Evolutionary conservation across 1,284 basidiomycete species (phyloP).

Genomic region (Austroboletus niveus): DNA sequence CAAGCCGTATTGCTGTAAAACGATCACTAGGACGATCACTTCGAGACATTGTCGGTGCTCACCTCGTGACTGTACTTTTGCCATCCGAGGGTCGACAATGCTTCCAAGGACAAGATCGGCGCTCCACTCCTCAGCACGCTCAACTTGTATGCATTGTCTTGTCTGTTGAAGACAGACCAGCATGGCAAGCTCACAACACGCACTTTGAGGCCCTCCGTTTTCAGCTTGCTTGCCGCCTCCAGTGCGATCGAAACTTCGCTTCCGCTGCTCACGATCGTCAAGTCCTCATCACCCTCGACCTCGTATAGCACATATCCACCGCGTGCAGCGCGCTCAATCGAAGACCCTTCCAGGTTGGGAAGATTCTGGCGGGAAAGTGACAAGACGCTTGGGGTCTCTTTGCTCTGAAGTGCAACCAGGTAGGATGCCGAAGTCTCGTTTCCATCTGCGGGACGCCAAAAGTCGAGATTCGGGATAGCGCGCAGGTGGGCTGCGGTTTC

Average conservation of each 20-base stretch:
- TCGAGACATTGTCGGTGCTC: constrained; percentile 10
- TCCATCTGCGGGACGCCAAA: constrained; percentile 92
- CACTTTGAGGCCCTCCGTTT: constrained; percentile 74
- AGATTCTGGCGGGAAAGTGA: constrained; percentile 92
- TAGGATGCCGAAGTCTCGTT: constrained; percentile 95
- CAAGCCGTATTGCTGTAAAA: constrained; percentile 69
- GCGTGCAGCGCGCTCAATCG: constrained; percentile 80
- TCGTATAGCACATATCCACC: constrained; percentile 93
- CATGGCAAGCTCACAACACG: constrained; percentile 88
- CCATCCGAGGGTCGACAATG: constrained; percentile 80
- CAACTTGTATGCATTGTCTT: constrained; percentile 77
- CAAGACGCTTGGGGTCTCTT: constrained; percentile 80
- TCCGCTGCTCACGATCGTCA: constrained; percentile 88
- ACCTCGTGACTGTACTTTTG: constrained; percentile 84
- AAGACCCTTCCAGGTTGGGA: constrained; percentile 86
- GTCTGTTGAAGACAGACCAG: constrained; percentile 87
- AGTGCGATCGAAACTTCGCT: constrained; percentile 86
- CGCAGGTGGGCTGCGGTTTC: constrained; percentile 88
- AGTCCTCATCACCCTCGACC: constrained; percentile 61
- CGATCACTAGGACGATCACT: constrained; percentile 7
- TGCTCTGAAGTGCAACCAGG: constrained; percentile 72
- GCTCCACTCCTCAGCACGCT: constrained; percentile 86
- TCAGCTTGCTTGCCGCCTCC: constrained; percentile 80
- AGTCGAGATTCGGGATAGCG: constrained; percentile 86
- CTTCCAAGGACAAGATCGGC: constrained; percentile 90